Percentiles rank a stretch among this genome's conserved stretches.
Evolutionary conservation across 805 yeast genomes (phyloP).

Genomic region (Dipodascopsis uninucleata): DNA sequence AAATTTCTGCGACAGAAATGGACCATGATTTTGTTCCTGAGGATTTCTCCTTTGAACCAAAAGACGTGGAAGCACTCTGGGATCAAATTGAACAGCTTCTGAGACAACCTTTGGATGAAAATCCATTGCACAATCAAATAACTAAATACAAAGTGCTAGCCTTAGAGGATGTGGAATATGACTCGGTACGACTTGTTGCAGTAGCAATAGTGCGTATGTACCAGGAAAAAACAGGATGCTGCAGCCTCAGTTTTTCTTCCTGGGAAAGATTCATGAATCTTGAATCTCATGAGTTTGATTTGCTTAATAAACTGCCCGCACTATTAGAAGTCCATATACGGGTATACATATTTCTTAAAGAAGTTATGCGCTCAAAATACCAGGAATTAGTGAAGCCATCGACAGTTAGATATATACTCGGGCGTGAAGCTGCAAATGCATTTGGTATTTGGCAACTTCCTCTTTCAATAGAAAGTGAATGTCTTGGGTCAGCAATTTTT

Average conservation of each 20-base stretch:
- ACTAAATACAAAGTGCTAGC: constrained; percentile 38
- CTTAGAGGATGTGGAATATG: constrained; percentile 53
- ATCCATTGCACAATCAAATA: constrained; percentile 13
- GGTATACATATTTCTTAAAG: constrained; percentile 12
- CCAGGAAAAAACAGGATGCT: no score
- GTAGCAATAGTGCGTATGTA: constrained; percentile 27
- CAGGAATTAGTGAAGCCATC: constrained; percentile 40
- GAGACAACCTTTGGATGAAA: not conserved
- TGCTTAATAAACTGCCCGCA: constrained; percentile 13
- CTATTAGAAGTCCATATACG: constrained; percentile 20
- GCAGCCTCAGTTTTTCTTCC: constrained; percentile 10
- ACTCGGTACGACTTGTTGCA: constrained; percentile 49
- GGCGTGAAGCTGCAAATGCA: constrained; percentile 62
- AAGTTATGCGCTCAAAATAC: constrained; percentile 9
- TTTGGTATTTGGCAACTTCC: constrained; percentile 63
- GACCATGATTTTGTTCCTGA: constrained; percentile 22
- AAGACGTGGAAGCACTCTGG: constrained; percentile 12
- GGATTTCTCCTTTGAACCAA: constrained; percentile 5
- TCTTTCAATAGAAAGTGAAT: constrained; percentile 42
- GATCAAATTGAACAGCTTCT: constrained; percentile 2
- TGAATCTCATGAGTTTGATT: constrained; percentile 20
- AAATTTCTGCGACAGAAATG: constrained; percentile 1
- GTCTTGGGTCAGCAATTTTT: constrained; percentile 56
- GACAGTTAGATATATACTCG: constrained; percentile 47
- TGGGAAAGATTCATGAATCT: constrained; percentile 8